Base-by-base conservation (phyloP, 1,284 basidiomycete genomes). In the Vanrija sp. region DNA sequence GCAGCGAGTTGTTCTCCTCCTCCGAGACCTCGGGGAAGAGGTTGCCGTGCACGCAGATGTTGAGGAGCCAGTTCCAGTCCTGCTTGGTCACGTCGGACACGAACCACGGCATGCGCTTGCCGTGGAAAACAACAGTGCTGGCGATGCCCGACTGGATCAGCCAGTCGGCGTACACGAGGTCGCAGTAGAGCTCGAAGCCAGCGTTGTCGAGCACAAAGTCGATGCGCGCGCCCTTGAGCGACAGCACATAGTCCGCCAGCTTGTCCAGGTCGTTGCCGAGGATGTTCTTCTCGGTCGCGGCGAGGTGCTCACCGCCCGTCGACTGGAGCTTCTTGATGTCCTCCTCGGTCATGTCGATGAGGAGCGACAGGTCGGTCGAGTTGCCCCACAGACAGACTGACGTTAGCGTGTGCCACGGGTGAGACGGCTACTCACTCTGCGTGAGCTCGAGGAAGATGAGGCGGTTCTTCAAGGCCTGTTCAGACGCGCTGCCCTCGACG, bases 331-430 rank as follows among this genome's bases (percentile, higher is more conserved):
- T 85, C 78, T 95, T 95, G 79, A 98, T 97, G 76, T 98, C 94
- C 44, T 98, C 94, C 78, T 98, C 94, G 14, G 91, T 91, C 94
- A 97, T 97, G 79, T 98, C 92, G 79, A 97, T 98, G 53, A 98
- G 82, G 34, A 98, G 83, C 3, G 91, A 95, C 52, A 98, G 81
- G 76, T 98, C 94, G 55, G 95, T 98, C n/a, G 91, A 90, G 78
- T 95, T 95, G 16, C 91, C 91, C 91, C 91, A 94, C 21, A 95
- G 81, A 70, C 91, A 94, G 55, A 96, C 90, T 89, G 54, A 10
- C 21, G 50, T 65, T 43, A 66, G 60, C 19, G 10, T 15, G 21
- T 16, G 15, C 5, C 3, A 18, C 6, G 3, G 14, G 14, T 21
- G 29, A 56, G 15, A 14, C n/a, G 58, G 61, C 39, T 56, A 57